Conservation (phyloP, 164 flowering plant species). For the Buxus sempervirens region DNA sequence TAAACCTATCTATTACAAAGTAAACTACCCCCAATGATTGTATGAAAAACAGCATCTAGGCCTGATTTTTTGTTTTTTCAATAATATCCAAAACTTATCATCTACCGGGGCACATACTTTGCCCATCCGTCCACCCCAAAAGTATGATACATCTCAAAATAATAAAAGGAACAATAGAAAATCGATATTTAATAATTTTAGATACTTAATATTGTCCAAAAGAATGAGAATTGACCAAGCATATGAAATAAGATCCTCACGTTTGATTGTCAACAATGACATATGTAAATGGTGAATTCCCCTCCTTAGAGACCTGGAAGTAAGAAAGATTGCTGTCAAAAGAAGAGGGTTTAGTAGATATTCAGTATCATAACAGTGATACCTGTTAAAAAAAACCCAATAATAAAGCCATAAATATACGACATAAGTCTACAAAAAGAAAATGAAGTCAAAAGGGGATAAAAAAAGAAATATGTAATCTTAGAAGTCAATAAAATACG, state of each 20-base stretch:
- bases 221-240: slow-evolving; percentile 1
- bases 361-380: slow-evolving; percentile 1
- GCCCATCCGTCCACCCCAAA: not conserved
- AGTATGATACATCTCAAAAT: not conserved
- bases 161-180: too few species aligned
- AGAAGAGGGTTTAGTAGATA: not conserved
- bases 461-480: not conserved
- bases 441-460: too few species aligned
- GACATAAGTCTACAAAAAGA: too few species aligned
- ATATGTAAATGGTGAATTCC: slow-evolving; percentile 85
- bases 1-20: too few species aligned
- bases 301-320: slow-evolving; percentile 71
- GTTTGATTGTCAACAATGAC: slow-evolving; percentile 76
- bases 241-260: slow-evolving; percentile 44
- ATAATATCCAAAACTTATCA: too few species aligned
- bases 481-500: not conserved
- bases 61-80: too few species aligned
- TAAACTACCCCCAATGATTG: too few species aligned
- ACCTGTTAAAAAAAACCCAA: not conserved
- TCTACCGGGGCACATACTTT: not conserved
- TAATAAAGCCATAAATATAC: not conserved
- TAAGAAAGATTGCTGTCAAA: slow-evolving; percentile 14
- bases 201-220: not conserved
- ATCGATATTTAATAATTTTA: not conserved
- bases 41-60: too few species aligned